Evolutionary conservation across 441 rosid genomes (phyloP).

Genomic region (Gossypium davidsonii): DNA sequence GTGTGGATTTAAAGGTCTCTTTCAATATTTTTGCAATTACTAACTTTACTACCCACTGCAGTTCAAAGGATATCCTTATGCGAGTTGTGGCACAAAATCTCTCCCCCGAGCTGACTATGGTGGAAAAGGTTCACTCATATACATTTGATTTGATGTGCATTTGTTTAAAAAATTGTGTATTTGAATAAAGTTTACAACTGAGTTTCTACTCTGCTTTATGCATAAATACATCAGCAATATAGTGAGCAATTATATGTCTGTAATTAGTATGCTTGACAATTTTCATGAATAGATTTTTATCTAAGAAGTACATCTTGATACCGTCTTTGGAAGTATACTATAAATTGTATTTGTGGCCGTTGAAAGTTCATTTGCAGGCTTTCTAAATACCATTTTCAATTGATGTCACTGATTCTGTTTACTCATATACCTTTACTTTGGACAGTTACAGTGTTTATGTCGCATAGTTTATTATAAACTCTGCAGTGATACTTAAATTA

Average conservation of each 20-base stretch:
- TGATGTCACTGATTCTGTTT: not conserved
- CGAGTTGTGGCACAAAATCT: conserved; percentile 92
- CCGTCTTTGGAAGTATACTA: not conserved
- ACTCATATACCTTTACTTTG: not conserved
- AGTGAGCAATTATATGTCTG: not conserved
- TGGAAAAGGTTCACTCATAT: conserved; percentile 55
- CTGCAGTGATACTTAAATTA: not conserved
- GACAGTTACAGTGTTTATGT: not conserved
- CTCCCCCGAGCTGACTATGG: conserved; percentile 77
- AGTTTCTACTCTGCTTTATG: not conserved
- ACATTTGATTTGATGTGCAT: not conserved
- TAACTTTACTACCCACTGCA: conserved; percentile 24
- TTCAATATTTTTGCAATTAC: not conserved
- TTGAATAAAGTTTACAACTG: not conserved
- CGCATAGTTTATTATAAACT: not conserved
- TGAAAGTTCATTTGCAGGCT: not conserved
- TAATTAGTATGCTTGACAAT: not conserved
- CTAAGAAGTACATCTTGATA: not conserved
- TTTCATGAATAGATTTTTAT: not conserved
- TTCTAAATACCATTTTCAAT: not conserved
- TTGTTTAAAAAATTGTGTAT: not conserved
- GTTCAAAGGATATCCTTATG: conserved; percentile 93
- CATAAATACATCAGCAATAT: not conserved
- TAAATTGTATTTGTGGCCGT: not conserved
- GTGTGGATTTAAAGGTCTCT: not conserved